phyloP scores from a whole-genome alignment of 352 stramenopile species.

The Phytophthora parvispora region DNA sequence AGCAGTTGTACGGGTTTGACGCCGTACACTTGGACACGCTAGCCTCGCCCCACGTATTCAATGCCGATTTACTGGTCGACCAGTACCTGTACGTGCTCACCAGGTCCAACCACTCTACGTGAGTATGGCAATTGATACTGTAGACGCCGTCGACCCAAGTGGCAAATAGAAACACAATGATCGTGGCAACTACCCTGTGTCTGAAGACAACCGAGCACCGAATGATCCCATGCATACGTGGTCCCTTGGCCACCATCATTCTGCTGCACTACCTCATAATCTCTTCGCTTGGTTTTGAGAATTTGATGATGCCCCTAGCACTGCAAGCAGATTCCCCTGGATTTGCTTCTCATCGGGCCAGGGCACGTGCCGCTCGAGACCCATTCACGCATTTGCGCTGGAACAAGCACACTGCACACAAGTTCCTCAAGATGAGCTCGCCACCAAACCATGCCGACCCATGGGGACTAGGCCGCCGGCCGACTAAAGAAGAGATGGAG shows the following conservation, averaged over 20 bases:
- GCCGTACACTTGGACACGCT: constrained; percentile 53
- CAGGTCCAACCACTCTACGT: constrained; percentile 13
- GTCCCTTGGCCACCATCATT: not conserved
- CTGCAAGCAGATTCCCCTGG: not conserved
- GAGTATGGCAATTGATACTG: not conserved
- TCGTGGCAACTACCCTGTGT: not conserved
- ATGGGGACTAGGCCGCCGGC: constrained; percentile 21
- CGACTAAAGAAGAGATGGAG: constrained; percentile 17
- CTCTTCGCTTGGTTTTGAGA: not conserved
- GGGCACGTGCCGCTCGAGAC: not conserved
- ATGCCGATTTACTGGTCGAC: constrained; percentile 45
- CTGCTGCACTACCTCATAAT: not conserved
- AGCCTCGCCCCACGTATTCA: constrained; percentile 54
- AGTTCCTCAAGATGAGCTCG: constrained; percentile 10
- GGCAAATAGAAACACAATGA: not conserved
- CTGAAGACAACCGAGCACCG: too few species aligned
- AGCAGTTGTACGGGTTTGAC: constrained; percentile 41
- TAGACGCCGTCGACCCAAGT: not conserved
- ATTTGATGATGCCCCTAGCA: not conserved
- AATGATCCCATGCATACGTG: too few species aligned
- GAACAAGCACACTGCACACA: not conserved
- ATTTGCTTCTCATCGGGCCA: not conserved
- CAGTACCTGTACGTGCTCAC: constrained; percentile 61
- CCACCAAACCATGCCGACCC: constrained; percentile 1
- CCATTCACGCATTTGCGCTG: constrained; percentile 14